Base-by-base conservation (phyloP, 164 flowering plant species). In the Chloranthus sessilifolius region DNA sequence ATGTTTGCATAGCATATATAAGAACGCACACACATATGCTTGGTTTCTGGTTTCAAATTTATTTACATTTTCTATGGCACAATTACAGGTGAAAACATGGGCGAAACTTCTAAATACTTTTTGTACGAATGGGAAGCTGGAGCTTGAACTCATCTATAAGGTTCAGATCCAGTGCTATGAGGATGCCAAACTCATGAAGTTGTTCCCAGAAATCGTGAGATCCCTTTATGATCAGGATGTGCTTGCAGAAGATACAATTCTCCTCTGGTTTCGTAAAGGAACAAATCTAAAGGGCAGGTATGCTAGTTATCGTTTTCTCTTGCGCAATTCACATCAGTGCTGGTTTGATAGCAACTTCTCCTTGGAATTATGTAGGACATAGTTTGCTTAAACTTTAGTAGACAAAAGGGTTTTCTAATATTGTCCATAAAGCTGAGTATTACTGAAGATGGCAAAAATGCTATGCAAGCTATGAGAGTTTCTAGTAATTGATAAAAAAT, bases 261-360 rank as follows among this genome's bases (percentile, higher is more conserved):
- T 84, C 47, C 78, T 71, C 66, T 92, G 99, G 99, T 92, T 82
- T 72, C 89, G 88, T 30, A 85, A 75, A 59, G 95, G 97, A 68
- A 71, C 97, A 25, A 88, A 84, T 56, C 82, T 82, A 7, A 92
- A 92, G 95, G 99, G 99, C 80, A 84, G 97, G 96, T 85, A 59
- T 12, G 62, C 21, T 43, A 37, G 14, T 56, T 29, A 1, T 21
- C 17, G 2, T 5, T 40, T 7, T 58, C 9, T n/a, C n/a, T n/a
- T n/a, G n/a, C n/a, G n/a, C n/a, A n/a, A n/a, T n/a, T n/a, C n/a
- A n/a, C n/a, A n/a, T n/a, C n/a, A n/a, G n/a, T n/a, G n/a, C n/a
- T n/a, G n/a, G n/a, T n/a, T n/a, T n/a, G n/a, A n/a, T n/a, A n/a
- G n/a, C n/a, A n/a, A n/a, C n/a, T n/a, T n/a, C n/a, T n/a, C n/a